phyloP scores from a whole-genome alignment of 768 basidiomycete genomes.

The Boletus bicolor region DNA sequence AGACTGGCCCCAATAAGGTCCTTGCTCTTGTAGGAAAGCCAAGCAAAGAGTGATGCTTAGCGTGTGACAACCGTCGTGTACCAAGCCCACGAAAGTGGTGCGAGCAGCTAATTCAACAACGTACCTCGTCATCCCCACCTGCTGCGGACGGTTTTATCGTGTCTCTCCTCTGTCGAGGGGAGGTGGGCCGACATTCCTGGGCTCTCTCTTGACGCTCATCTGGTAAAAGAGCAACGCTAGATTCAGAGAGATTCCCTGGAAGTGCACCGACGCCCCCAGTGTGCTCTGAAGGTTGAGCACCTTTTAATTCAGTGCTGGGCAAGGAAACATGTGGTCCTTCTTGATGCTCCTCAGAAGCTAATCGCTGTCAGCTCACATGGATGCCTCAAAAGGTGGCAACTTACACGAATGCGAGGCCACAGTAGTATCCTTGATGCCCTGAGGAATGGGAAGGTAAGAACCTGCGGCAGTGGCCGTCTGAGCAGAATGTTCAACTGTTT shows the following conservation, averaged over 20 bases:
- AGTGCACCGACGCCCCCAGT: conserved; percentile 46
- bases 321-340: conserved; percentile 22
- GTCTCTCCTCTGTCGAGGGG: conserved; percentile 17
- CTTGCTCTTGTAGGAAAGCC: background rate
- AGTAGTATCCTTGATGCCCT: background rate
- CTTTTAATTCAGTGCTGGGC: conserved; percentile 35
- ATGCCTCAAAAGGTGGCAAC: background rate
- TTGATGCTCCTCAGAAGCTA: conserved; percentile 6
- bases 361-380: conserved; percentile 4
- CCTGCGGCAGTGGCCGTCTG: background rate
- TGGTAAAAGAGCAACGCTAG: conserved; percentile 47
- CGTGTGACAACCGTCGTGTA: background rate
- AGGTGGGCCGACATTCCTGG: background rate
- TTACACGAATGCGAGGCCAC: conserved; percentile 9
- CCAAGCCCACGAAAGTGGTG: background rate
- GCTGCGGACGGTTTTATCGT: conserved; percentile 8
- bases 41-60: background rate
- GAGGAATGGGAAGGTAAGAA: conserved; percentile 3
- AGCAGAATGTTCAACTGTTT: background rate
- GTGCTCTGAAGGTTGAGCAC: conserved; percentile 32
- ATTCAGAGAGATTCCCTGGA: conserved; percentile 44
- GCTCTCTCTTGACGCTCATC: conserved; percentile 37
- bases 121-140: conserved; percentile 11
- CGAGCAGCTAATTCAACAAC: background rate
- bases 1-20: background rate